Base-by-base conservation (phyloP, 805 yeast species). In the Candida tibetensis region DNA sequence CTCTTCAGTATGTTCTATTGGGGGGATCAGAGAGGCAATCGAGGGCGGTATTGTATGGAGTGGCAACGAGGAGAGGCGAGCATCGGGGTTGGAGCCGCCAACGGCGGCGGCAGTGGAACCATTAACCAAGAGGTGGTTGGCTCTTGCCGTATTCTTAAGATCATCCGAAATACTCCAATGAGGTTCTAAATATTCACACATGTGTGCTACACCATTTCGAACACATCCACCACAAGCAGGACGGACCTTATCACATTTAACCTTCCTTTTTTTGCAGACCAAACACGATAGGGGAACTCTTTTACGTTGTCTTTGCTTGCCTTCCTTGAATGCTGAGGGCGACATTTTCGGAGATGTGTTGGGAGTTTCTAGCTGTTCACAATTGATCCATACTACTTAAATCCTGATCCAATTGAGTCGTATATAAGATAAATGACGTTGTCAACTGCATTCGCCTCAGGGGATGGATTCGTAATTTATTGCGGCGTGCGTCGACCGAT, bases 201-300 rank as follows among this genome's bases (percentile, higher is more conserved):
- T 42, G 46, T 67, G 71, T 15, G 59, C 56, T 18, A 66, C 73
- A 10, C 66, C 66, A 42, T 69, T 64, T 38, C 55, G 56, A 9
- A 62, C 53, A 48, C 74, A 69, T 5, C 71, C 72, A 2, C 66
- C 57, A 46, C 74, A 69, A 4, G 64, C 52, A 2, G 74, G 74
- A 34, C 56, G 53, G 15, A 42, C 59, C 37, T 65, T 66, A 44
- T 69, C 74, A 50, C 74, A 69, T 41, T 64, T 66, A 47, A 69
- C 74, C 47, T 68, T 68, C 10, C 74, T 44, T 31, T 58, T 57
- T 40, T 67, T 58, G 45, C 74, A 69, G 36, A 61, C 61, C 30
- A 64, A 50, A 42, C 74, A 69, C 21, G 70, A 53, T 12, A 67
- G 48, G 2, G 74, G 73, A 1, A 62, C 70, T 18, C 74, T 49